Conservation (phyloP, 2,329 filamentous ascomycete species). For the Alternaria rosae region DNA sequence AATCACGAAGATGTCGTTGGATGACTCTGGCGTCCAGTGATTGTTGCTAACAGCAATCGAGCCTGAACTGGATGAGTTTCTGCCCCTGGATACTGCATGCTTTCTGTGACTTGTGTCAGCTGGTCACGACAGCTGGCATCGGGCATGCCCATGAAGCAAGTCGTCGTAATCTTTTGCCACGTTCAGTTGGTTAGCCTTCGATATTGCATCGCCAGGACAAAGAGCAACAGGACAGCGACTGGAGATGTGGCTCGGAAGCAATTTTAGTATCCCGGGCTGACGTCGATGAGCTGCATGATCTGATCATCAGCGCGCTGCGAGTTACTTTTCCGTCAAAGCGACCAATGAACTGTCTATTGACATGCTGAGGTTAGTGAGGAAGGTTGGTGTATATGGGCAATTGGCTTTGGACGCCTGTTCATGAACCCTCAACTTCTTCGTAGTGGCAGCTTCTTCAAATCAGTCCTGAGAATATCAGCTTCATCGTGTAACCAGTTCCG, state of each 20-base stretch:
- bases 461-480: not conserved
- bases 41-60: slow-evolving; percentile 6
- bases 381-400: not conserved
- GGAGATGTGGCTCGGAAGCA: slow-evolving; percentile 5
- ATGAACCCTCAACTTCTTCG: not conserved
- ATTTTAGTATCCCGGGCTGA: not conserved
- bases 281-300: not conserved
- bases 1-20: slow-evolving; percentile 23
- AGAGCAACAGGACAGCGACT: slow-evolving; percentile 14
- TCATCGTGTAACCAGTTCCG: not conserved
- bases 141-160: slow-evolving; percentile 27
- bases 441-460: not conserved
- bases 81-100: slow-evolving; percentile 42
- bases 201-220: slow-evolving; percentile 18
- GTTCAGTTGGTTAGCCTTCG: slow-evolving; percentile 19
- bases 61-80: slow-evolving; percentile 1
- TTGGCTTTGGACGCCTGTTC: not conserved
- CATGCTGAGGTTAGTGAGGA: not conserved
- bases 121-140: slow-evolving; percentile 37
- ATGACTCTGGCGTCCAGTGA: slow-evolving; percentile 23
- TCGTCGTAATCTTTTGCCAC: slow-evolving; percentile 31
- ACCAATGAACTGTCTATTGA: not conserved
- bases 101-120: slow-evolving; percentile 45
- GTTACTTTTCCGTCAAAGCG: not conserved
- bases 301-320: not conserved